phyloP scores from a whole-genome alignment of 441 rosid species.

The Raphanus hybrid region DNA sequence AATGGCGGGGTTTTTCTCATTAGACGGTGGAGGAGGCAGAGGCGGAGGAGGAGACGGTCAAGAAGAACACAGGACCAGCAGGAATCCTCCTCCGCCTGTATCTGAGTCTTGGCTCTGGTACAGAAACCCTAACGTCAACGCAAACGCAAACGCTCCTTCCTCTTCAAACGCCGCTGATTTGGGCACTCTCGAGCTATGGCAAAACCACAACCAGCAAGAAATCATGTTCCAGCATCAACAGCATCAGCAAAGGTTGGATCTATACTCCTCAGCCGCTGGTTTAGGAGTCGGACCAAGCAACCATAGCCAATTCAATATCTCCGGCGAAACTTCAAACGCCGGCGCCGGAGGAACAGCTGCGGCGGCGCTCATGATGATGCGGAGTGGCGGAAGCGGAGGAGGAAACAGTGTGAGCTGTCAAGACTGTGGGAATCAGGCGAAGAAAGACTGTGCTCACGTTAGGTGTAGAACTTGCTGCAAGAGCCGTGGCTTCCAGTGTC shows the following conservation, averaged over 20 bases:
- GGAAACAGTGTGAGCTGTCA: conserved; percentile 69
- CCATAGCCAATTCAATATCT: conserved; percentile 53
- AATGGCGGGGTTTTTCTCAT: conserved; percentile 79
- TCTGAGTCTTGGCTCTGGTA: conserved; percentile 74
- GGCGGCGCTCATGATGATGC: conserved; percentile 55
- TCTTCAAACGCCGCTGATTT: conserved; percentile 38
- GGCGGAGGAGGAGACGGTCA: conserved; percentile 37
- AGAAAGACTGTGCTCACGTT: conserved; percentile 81
- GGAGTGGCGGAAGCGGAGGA: conserved; percentile 42
- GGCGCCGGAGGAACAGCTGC: conserved; percentile 52
- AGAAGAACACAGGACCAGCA: conserved; percentile 47
- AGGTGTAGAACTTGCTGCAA: conserved; percentile 95
- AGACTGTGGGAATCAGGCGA: conserved; percentile 87
- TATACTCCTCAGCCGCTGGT: conserved; percentile 73
- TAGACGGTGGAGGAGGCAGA: conserved; percentile 54
- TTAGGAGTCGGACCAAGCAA: conserved; percentile 72
- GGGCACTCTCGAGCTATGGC: conserved; percentile 69
- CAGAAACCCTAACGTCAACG: conserved; percentile 54
- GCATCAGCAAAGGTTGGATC: conserved; percentile 66
- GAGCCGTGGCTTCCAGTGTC: conserved; percentile 87
- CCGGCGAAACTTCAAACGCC: conserved; percentile 54
- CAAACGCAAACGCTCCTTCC: conserved; percentile 39
- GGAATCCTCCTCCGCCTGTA: conserved; percentile 51
- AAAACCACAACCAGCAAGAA: conserved; percentile 58
- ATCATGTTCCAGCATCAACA: conserved; percentile 53